Base-by-base conservation (phyloP, 176 grass and related monocot genomes). In the Bonia amplexicaulis region DNA sequence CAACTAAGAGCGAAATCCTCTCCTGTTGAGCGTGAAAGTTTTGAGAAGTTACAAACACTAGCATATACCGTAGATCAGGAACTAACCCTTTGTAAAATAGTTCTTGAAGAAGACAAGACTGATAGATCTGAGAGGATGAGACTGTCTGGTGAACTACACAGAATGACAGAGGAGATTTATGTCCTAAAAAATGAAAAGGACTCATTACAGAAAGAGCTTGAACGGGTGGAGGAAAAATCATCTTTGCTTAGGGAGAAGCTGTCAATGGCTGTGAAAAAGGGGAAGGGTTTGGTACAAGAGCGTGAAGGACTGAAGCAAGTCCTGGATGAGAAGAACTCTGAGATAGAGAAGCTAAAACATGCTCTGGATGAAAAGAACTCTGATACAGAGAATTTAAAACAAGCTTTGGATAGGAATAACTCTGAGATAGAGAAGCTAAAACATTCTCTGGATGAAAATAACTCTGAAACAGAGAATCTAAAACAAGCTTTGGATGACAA, bases 251-350 rank as follows among this genome's bases (percentile, higher is more conserved):
- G 96, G 73, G 96, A 98, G 78, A 98, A 98, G 59, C 66, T 95
- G 15, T 98, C 96, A 62, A 94, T 98, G 96, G 93, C 96, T 47
- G 96, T 95, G 77, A 98, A 95, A 75, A 98, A 98, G 89, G 96
- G 96, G 17, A 98, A 98, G 88, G 93, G 96, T 68, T 88, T 98
- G 74, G 85, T 98, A 87, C 93, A 92, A 71, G 96, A 98, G 78
- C 93, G 93, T 52, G 96, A 98, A 89, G 91, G 85, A 69, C 92
- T 98, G 44, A 98, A 94, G 85, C 73, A 87, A 84, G 77, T 80
- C 41, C 42, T 89, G 37, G 75, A 80, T 66, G 75, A 55, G 61
- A 79, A 67, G 40, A 84, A 79, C 10, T 73, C 83, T 54, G 82
- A 92, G 84, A 89, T 92, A 44, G 76, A 87, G 63, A 87, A 76